These are phyloP conservation scores for Trichosporon ovoides DNA, from an alignment of 1,284 basidiomycete species.

Conservation along the genomic window DNA sequence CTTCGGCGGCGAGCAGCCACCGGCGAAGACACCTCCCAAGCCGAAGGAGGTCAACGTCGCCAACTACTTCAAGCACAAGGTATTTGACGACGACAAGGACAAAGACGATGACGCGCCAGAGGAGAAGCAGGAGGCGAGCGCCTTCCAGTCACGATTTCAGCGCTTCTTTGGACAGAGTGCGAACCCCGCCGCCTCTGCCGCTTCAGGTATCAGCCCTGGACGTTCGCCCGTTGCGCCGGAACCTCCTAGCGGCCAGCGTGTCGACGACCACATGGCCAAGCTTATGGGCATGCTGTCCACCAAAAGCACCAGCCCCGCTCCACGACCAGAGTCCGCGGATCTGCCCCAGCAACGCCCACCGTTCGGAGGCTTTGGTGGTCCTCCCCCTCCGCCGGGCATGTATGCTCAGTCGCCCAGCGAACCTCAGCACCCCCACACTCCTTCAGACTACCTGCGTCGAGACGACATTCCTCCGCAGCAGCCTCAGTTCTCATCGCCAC, in stretches of 20 bases:
- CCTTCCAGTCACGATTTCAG: slow-evolving; percentile 41
- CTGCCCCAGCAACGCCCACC: slow-evolving; percentile 9
- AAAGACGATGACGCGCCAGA: slow-evolving; percentile 19
- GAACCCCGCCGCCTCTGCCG: not conserved
- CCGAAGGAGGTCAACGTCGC: slow-evolving; percentile 38
- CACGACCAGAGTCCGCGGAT: slow-evolving; percentile 14
- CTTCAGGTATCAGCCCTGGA: not conserved
- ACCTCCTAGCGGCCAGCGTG: slow-evolving; percentile 4
- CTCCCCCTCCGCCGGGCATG: slow-evolving; percentile 16
- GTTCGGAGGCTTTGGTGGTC: slow-evolving; percentile 4
- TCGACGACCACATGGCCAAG: slow-evolving; percentile 36
- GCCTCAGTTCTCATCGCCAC: slow-evolving; percentile 16
- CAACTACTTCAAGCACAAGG: slow-evolving; percentile 36
- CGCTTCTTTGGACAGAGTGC: slow-evolving; percentile 31
- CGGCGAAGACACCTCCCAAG: slow-evolving; percentile 18
- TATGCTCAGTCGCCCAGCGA: slow-evolving; percentile 14
- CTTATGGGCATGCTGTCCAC: slow-evolving; percentile 40
- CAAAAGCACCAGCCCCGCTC: slow-evolving; percentile 20
- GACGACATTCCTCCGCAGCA: slow-evolving; percentile 7
- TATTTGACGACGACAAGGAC: slow-evolving; percentile 19
- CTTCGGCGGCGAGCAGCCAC: slow-evolving; percentile 22
- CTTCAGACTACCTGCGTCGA: slow-evolving; percentile 9
- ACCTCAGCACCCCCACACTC: slow-evolving; percentile 1
- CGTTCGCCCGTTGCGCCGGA: not conserved
- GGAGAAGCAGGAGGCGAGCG: slow-evolving; percentile 15